These are phyloP conservation scores for Pseudozyma sp. DNA, from an alignment of 1,284 basidiomycete species.

Conservation along the genomic window DNA sequence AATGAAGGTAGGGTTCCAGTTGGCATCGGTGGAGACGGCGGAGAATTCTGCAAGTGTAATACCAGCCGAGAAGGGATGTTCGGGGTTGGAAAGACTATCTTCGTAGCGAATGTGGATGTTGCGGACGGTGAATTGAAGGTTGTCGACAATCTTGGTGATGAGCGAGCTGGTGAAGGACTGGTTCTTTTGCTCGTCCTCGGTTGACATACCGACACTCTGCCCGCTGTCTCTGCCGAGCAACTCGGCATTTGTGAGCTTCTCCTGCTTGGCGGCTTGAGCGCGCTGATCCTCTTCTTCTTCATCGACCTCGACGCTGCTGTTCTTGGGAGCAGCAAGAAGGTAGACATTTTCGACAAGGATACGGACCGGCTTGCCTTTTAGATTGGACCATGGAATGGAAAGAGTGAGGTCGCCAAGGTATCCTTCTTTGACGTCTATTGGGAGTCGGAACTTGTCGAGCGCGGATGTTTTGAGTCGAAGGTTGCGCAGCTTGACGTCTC, in stretches of 20 bases:
- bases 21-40: slow-evolving; percentile 89
- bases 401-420: slow-evolving; percentile 92
- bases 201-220: slow-evolving; percentile 42
- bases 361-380: slow-evolving; percentile 92
- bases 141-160: slow-evolving; percentile 92
- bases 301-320: slow-evolving; percentile 78
- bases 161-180: slow-evolving; percentile 86
- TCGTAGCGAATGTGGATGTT: slow-evolving; percentile 83
- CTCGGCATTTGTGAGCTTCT: slow-evolving; percentile 89
- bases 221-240: slow-evolving; percentile 72
- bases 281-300: slow-evolving; percentile 86
- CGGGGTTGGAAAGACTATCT: slow-evolving; percentile 91
- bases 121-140: slow-evolving; percentile 88
- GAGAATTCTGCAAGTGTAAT: slow-evolving; percentile 91
- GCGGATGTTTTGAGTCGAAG: slow-evolving; percentile 92
- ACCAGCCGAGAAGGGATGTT: slow-evolving; percentile 95
- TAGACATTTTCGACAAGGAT: slow-evolving; percentile 94
- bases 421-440: slow-evolving; percentile 93
- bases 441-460: slow-evolving; percentile 94
- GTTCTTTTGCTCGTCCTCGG: slow-evolving; percentile 79
- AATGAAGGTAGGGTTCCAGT: slow-evolving; percentile 95
- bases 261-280: slow-evolving; percentile 86
- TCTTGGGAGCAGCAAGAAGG: slow-evolving; percentile 87
- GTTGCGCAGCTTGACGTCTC: slow-evolving; percentile 82
- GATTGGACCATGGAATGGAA: slow-evolving; percentile 93